Percentiles rank a stretch among this genome's conserved stretches.
phyloP scores from a whole-genome alignment of 1,139 yeast species.

The Entelexis sorbosivorans region DNA sequence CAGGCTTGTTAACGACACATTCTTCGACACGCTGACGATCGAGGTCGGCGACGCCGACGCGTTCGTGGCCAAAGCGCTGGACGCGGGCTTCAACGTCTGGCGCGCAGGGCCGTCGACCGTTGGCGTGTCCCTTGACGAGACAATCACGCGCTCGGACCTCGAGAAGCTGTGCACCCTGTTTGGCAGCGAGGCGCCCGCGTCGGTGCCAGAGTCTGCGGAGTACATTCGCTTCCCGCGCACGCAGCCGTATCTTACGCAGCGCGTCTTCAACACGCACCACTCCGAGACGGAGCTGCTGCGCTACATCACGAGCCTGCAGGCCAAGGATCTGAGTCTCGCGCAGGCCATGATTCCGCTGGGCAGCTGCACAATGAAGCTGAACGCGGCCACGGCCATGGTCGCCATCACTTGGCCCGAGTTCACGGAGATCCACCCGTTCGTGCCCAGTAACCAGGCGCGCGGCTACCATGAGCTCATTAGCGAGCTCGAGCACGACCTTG shows the following conservation, averaged over 20 bases:
- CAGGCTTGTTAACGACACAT: constrained; percentile 44
- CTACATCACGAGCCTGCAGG: constrained; percentile 74
- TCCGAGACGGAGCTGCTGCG: constrained; percentile 92
- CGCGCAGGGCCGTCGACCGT: constrained; percentile 53
- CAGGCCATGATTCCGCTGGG: constrained; percentile 96
- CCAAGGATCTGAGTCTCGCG: constrained; percentile 83
- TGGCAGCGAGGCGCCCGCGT: constrained; percentile 21
- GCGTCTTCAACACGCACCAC: constrained; percentile 78
- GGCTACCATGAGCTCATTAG: constrained; percentile 68
- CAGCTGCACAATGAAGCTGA: constrained; percentile 94
- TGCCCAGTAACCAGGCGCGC: constrained; percentile 71
- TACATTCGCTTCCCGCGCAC: constrained; percentile 49
- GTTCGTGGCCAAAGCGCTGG: constrained; percentile 48
- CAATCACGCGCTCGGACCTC: constrained; percentile 58
- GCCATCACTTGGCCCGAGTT: constrained; percentile 94
- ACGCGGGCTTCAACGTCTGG: constrained; percentile 64
- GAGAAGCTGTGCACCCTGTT: constrained; percentile 45
- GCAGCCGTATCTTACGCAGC: constrained; percentile 48
- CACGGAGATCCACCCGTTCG: constrained; percentile 81
- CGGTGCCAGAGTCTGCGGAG: constrained; percentile 15
- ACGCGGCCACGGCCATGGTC: constrained; percentile 89
- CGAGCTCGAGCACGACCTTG: constrained; percentile 74
- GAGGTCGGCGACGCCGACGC: constrained; percentile 45
- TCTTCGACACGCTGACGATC: constrained; percentile 84
- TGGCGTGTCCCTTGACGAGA: constrained; percentile 76